phyloP scores from a whole-genome alignment of 371 early-diverging fungal species.

The Synchytrium microbalum region DNA sequence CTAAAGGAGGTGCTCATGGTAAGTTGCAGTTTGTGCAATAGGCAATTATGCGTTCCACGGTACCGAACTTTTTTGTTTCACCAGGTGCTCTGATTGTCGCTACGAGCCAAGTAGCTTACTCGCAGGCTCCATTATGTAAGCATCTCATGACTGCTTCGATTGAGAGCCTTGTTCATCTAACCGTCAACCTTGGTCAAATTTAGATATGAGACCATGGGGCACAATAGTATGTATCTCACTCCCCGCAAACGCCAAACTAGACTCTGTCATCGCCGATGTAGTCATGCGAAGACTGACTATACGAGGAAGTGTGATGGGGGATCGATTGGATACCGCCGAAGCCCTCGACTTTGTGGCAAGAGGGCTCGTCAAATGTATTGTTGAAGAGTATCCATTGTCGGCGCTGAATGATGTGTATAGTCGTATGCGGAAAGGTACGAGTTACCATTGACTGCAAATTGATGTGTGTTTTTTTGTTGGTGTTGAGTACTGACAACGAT shows the following conservation, averaged over 20 bases:
- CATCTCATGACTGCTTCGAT: not conserved
- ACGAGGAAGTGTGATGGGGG: not conserved
- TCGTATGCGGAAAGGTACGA: not conserved
- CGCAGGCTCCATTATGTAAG: not conserved
- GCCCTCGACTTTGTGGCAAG: not conserved
- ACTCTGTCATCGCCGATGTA: not conserved
- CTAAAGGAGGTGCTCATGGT: not conserved
- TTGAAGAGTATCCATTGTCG: not conserved
- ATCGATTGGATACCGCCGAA: not conserved
- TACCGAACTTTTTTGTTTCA: too few species aligned
- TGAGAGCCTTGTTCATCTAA: not conserved
- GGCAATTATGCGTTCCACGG: too few species aligned
- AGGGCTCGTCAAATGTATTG: not conserved
- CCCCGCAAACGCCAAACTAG: not conserved
- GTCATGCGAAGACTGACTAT: not conserved
- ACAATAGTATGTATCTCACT: not conserved
- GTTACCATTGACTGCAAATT: too few species aligned
- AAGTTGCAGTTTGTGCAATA: too few species aligned
- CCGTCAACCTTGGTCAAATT: not conserved
- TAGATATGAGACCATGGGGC: slow-evolving; percentile 1
- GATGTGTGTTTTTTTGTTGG: too few species aligned
- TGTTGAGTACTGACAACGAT: too few species aligned
- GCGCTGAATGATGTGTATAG: not conserved
- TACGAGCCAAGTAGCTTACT: not conserved
- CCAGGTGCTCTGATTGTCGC: not conserved